Evolutionary conservation across 2,329 filamentous ascomycete species (phyloP).

Genomic region (Drechslerella coelobrocha): DNA sequence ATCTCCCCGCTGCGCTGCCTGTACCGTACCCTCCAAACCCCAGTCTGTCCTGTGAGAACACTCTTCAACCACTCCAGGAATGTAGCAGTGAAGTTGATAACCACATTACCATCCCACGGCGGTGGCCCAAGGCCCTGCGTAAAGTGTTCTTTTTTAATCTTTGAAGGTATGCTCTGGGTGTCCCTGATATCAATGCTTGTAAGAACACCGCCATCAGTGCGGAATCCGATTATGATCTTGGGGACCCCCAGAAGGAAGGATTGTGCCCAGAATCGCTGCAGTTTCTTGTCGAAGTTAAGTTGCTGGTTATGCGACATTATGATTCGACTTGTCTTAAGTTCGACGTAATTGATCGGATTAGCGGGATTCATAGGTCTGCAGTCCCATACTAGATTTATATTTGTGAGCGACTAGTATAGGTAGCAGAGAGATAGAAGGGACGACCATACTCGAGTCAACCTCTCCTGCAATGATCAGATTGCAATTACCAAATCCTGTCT

Average conservation of each 20-base stretch:
- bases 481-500: conserved; percentile 80
- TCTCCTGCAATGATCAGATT: conserved; percentile 85
- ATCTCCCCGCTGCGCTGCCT: conserved; percentile 69
- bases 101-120: conserved; percentile 89
- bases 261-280: conserved; percentile 96
- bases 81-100: conserved; percentile 83
- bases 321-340: conserved; percentile 87
- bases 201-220: conserved; percentile 75
- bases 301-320: conserved; percentile 72
- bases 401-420: not conserved
- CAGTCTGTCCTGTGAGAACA: conserved; percentile 69
- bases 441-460: conserved; percentile 77
- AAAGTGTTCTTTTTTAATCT: conserved; percentile 67
- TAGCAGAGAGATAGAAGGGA: not conserved
- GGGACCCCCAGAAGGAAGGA: conserved; percentile 92
- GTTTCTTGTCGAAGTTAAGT: conserved; percentile 81
- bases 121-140: conserved; percentile 29
- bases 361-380: conserved; percentile 72
- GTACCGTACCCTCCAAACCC: conserved; percentile 81
- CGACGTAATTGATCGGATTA: conserved; percentile 85
- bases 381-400: conserved; percentile 72
- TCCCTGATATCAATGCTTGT: conserved; percentile 76
- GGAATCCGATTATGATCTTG: conserved; percentile 88
- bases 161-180: conserved; percentile 78
- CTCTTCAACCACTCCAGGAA: conserved; percentile 76